Percentiles rank a stretch among this genome's conserved stretches.
These are phyloP conservation scores for Penicillium sp. DNA, from an alignment of 2,329 filamentous ascomycete genomes.

Conservation along the genomic window DNA sequence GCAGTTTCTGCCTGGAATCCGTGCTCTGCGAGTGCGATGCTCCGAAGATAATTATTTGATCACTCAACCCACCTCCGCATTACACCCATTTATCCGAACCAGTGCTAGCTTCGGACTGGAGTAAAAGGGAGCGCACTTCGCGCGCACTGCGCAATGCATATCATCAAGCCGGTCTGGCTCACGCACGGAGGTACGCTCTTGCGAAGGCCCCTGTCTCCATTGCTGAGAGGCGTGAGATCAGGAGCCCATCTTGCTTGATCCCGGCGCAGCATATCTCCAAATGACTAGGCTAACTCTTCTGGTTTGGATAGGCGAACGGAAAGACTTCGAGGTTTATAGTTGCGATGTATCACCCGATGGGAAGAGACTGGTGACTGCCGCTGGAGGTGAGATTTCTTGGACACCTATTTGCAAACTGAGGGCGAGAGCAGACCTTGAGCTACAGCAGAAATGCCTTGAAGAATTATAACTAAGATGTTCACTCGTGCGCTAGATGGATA, in stretches of 20 bases:
- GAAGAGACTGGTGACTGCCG: slow-evolving; percentile 83
- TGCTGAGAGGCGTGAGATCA: not conserved
- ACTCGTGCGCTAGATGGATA: slow-evolving; percentile 65
- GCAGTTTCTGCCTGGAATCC: not conserved
- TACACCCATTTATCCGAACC: not conserved
- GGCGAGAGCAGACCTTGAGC: not conserved
- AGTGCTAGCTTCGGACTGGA: not conserved
- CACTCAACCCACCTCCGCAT: not conserved
- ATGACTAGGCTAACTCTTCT: slow-evolving; percentile 13
- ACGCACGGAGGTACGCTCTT: slow-evolving; percentile 71
- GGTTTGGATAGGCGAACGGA: slow-evolving; percentile 69
- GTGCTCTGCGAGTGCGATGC: slow-evolving; percentile 27
- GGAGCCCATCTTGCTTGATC: slow-evolving; percentile 1
- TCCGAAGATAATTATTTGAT: slow-evolving; percentile 16
- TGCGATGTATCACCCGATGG: slow-evolving; percentile 96
- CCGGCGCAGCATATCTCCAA: not conserved
- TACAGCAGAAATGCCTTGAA: not conserved
- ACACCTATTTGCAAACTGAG: not conserved
- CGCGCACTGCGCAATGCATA: slow-evolving; percentile 55
- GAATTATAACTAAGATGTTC: slow-evolving; percentile 8
- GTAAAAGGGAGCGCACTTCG: slow-evolving; percentile 5
- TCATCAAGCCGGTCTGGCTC: slow-evolving; percentile 94
- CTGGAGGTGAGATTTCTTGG: slow-evolving; percentile 62
- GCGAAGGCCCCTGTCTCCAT: not conserved
- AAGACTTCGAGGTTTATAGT: slow-evolving; percentile 97